Evolutionary conservation across 257 asterid genomes (phyloP).

Genomic region (Solanum arcanum): DNA sequence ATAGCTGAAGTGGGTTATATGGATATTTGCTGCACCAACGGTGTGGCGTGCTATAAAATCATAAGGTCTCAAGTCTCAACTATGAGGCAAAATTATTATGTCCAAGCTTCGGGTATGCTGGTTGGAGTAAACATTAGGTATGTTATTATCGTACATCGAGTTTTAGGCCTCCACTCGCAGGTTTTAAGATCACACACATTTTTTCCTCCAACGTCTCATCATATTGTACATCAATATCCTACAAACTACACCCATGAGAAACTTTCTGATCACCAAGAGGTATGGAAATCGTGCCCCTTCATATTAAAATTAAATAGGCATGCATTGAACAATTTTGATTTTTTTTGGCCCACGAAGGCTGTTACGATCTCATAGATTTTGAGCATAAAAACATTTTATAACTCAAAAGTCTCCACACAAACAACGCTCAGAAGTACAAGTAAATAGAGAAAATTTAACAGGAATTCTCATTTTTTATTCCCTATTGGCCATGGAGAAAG

Average conservation of each 20-base stretch:
- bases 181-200: not conserved
- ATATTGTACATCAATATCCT: not conserved
- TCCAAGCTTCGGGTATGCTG: not conserved
- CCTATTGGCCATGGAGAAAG: not conserved
- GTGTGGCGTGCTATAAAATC: not conserved
- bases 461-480: not conserved
- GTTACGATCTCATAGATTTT: not conserved
- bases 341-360: not conserved
- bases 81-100: not conserved
- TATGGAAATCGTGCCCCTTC: not conserved
- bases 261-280: not conserved
- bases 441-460: not conserved
- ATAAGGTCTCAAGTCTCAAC: not conserved
- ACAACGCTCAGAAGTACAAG: not conserved
- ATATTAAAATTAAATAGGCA: not conserved
- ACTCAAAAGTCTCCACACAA: not conserved
- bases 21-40: not conserved
- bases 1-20: not conserved
- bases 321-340: not conserved
- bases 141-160: not conserved
- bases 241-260: not conserved
- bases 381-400: not conserved
- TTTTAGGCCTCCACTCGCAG: not conserved
- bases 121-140: not conserved
- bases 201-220: not conserved